Evolutionary conservation across 75 land plant genomes (phyloP).

Genomic region (Isoetes taiwanensis): DNA sequence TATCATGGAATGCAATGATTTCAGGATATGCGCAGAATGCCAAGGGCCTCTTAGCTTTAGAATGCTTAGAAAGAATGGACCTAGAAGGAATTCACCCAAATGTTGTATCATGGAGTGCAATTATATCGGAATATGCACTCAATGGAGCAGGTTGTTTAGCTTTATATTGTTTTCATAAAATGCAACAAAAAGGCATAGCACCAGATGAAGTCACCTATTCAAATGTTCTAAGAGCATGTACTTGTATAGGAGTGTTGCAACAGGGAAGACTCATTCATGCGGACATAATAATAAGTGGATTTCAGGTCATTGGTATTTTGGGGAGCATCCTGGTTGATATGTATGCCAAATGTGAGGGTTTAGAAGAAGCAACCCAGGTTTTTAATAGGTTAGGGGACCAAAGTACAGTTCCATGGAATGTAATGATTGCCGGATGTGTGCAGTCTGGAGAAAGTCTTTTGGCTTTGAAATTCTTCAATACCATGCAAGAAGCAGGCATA

Average conservation of each 20-base stretch:
- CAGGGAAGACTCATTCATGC: conserved; percentile 2
- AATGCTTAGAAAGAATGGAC: conserved; percentile 1
- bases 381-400: no score
- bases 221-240: conserved; percentile 52
- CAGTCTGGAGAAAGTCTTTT: conserved; percentile 36
- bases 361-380: conserved; percentile 25
- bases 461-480: conserved; percentile 29
- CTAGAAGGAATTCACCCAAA: conserved; percentile 11
- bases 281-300: conserved; percentile 6
- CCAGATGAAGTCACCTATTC: conserved; percentile 49
- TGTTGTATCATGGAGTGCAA: conserved; percentile 54
- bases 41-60: conserved; percentile 8
- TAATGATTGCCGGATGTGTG: conserved; percentile 43
- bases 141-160: conserved; percentile 39
- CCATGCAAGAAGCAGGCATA: conserved; percentile 24
- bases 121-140: conserved; percentile 40
- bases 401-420: conserved; percentile 52
- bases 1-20: conserved; percentile 24
- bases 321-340: conserved; percentile 46
- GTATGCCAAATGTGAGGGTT: conserved; percentile 65
- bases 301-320: background rate
- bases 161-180: conserved; percentile 28
- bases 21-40: conserved; percentile 18
- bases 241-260: conserved; percentile 23
- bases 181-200: conserved; percentile 17